A percentile compares a stretch with the other conserved stretches of the same genome.
Evolutionary conservation across 441 rosid genomes (phyloP).

Genomic region (Raphanus hybrid): DNA sequence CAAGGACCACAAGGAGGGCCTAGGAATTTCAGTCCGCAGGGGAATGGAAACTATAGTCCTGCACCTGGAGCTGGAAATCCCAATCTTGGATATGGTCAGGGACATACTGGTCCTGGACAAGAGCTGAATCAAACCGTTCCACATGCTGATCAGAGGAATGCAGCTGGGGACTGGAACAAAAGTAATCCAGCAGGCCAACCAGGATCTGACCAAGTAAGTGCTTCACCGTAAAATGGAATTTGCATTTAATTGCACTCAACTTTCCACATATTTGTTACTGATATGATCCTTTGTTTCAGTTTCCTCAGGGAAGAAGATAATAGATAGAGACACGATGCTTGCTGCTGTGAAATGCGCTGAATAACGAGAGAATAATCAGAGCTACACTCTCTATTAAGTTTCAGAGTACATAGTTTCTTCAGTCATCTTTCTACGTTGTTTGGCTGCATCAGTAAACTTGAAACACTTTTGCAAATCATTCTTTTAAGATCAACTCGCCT

Average conservation of each 20-base stretch:
- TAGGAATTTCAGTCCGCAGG: conserved; percentile 27
- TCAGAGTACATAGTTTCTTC: conserved; percentile 31
- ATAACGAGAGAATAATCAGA: conserved; percentile 6
- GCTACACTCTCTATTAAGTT: background rate
- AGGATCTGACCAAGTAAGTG: conserved; percentile 54
- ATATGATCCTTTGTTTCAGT: conserved; percentile 23
- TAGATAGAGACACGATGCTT: conserved; percentile 17
- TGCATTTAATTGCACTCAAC: background rate
- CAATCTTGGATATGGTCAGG: conserved; percentile 49
- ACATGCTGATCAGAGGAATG: conserved; percentile 49
- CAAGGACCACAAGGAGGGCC: conserved; percentile 42
- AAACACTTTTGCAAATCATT: conserved; percentile 12
- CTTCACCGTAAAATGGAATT: background rate
- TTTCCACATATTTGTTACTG: conserved; percentile 11
- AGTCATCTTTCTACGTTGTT: conserved; percentile 19
- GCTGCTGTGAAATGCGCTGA: conserved; percentile 26
- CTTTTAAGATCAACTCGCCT: too few relatives aligned
- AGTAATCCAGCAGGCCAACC: conserved; percentile 49
- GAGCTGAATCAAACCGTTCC: conserved; percentile 46
- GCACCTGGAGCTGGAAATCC: conserved; percentile 44
- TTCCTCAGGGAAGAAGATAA: conserved; percentile 43
- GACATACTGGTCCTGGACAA: conserved; percentile 40
- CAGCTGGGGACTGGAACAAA: conserved; percentile 46
- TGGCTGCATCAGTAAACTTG: conserved; percentile 9
- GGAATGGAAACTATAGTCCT: conserved; percentile 45